These are phyloP conservation scores for Aspergillus bridgeri DNA, from an alignment of 495 filamentous ascomycete genomes.

Conservation along the genomic window DNA sequence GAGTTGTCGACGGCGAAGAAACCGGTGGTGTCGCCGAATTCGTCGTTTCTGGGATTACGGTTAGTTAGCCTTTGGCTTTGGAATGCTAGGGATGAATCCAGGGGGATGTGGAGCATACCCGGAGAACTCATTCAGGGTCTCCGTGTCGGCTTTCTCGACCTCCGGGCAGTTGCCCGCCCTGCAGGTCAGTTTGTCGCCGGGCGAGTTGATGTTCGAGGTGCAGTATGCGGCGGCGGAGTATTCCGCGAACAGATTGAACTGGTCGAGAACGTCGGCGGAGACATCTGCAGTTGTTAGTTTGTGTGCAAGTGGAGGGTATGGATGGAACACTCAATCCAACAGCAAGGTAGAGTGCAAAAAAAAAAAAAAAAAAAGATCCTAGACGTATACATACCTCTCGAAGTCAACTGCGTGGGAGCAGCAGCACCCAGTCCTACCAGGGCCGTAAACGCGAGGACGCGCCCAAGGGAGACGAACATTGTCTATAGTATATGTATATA, in stretches of 20 bases:
- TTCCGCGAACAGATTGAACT: conserved; percentile 62
- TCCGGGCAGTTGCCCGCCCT: conserved; percentile 53
- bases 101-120: conserved; percentile 38
- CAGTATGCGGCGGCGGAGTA: conserved; percentile 72
- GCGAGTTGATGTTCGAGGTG: conserved; percentile 45
- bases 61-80: conserved; percentile 9
- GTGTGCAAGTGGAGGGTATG: neutral
- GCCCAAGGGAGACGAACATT: conserved; percentile 1
- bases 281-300: conserved; percentile 25
- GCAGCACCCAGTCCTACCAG: conserved; percentile 22
- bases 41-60: conserved; percentile 37
- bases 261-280: conserved; percentile 24
- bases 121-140: conserved; percentile 56
- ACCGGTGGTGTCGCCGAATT: conserved; percentile 60
- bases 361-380: neutral
- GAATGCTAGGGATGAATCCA: neutral
- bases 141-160: conserved; percentile 54
- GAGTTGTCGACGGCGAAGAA: conserved; percentile 65
- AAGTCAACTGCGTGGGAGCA: conserved; percentile 18
- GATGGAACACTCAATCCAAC: no score
- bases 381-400: conserved; percentile 23
- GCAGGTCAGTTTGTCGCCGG: conserved; percentile 54
- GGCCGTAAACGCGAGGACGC: conserved; percentile 11
- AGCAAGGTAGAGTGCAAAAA: neutral
- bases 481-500: no score